These are phyloP conservation scores for Mollisiaceae sp. DNA, from an alignment of 2,329 filamentous ascomycete species.

Conservation along the genomic window DNA sequence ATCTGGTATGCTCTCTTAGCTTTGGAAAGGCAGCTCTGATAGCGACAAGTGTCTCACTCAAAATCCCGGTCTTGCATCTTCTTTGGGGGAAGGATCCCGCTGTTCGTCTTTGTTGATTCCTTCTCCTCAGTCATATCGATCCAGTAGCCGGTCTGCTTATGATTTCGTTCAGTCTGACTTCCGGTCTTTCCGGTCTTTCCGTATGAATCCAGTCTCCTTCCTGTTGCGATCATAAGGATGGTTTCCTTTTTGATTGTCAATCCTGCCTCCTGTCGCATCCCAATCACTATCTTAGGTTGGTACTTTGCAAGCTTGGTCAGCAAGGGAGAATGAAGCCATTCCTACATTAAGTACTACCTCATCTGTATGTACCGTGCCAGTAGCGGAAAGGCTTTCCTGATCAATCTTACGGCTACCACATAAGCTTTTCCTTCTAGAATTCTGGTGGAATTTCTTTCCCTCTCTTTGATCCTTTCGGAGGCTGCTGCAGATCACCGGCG, in stretches of 20 bases:
- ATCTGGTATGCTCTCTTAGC: neutral
- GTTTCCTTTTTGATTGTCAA: neutral
- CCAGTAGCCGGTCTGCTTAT: neutral
- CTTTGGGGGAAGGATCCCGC: neutral
- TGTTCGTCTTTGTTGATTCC: neutral
- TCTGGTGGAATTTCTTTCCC: neutral
- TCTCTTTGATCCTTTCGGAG: neutral
- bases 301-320: neutral
- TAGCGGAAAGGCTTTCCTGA: neutral
- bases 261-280: neutral
- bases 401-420: neutral
- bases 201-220: neutral
- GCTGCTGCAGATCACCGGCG: neutral
- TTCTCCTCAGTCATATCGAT: neutral
- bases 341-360: conserved; percentile 8
- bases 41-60: neutral
- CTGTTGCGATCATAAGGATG: neutral
- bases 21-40: neutral
- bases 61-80: neutral
- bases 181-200: neutral
- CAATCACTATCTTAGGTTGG: neutral
- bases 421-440: conserved; percentile 8
- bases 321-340: neutral
- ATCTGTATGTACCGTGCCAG: neutral
- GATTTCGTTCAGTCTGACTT: neutral